phyloP scores from a whole-genome alignment of 2,329 filamentous ascomycete genomes.

The Lachnellula subtilissima region DNA sequence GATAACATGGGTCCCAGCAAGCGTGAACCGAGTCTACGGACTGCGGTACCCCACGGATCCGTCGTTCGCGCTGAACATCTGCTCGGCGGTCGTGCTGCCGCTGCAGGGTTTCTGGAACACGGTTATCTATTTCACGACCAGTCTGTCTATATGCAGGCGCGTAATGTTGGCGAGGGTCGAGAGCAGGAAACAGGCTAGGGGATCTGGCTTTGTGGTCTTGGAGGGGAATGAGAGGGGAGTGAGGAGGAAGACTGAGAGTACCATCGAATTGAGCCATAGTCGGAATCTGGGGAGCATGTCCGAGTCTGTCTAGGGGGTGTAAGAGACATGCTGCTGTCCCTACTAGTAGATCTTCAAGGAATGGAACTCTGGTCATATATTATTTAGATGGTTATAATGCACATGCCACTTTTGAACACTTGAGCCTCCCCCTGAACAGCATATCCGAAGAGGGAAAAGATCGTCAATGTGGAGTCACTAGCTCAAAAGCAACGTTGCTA shows the following conservation, averaged over 20 bases:
- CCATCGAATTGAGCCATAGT: background rate
- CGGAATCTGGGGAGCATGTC: background rate
- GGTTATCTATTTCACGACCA: slow-evolving; percentile 68
- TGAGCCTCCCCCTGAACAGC: no score
- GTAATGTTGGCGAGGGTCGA: background rate
- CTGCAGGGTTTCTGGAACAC: slow-evolving; percentile 83
- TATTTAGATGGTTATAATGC: no score
- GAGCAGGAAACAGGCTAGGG: background rate
- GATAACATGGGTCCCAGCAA: slow-evolving; percentile 72
- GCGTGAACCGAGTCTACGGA: slow-evolving; percentile 69
- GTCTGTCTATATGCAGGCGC: slow-evolving; percentile 55
- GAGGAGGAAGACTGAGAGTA: slow-evolving; percentile 2
- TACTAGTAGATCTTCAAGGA: no score
- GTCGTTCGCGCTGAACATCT: slow-evolving; percentile 59
- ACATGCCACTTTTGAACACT: no score
- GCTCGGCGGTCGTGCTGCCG: slow-evolving; percentile 68
- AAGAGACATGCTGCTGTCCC: no score
- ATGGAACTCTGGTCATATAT: no score
- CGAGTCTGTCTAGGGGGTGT: background rate
- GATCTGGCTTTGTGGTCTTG: background rate
- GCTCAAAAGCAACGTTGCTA: no score
- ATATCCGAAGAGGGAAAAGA: no score
- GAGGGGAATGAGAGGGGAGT: background rate
- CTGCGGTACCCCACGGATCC: slow-evolving; percentile 50
- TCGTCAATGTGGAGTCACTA: no score